Conservation (phyloP, 305 asterid species). For the Striga hermonthica region DNA sequence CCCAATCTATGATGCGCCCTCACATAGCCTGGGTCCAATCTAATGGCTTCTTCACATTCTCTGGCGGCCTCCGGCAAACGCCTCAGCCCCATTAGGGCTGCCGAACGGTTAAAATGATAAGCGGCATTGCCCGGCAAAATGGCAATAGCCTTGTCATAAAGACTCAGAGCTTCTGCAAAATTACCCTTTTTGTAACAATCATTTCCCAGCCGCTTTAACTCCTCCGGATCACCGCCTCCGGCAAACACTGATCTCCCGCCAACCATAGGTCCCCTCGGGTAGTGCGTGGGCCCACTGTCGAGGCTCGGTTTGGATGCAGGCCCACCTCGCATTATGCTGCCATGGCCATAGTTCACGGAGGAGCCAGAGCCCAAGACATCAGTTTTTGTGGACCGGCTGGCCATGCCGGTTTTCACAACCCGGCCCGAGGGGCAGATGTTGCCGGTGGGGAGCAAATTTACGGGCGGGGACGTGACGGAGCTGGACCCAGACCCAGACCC, state of each 20-base stretch:
- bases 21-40: slow-evolving; percentile 79
- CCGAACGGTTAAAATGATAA: slow-evolving; percentile 72
- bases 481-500: slow-evolving; percentile 49
- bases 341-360: slow-evolving; percentile 74
- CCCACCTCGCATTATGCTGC: slow-evolving; percentile 82
- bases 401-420: slow-evolving; percentile 63
- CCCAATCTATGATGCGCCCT: slow-evolving; percentile 93
- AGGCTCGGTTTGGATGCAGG: slow-evolving; percentile 36
- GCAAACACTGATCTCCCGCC: slow-evolving; percentile 42
- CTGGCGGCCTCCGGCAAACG: slow-evolving; percentile 59
- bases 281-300: slow-evolving; percentile 32
- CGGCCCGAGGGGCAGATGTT: slow-evolving; percentile 85
- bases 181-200: slow-evolving; percentile 63
- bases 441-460: slow-evolving; percentile 64
- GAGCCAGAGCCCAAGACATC: slow-evolving; percentile 77
- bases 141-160: slow-evolving; percentile 81
- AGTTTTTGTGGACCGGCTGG: slow-evolving; percentile 45
- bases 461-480: slow-evolving; percentile 57
- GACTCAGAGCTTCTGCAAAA: slow-evolving; percentile 58
- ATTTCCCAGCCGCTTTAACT: slow-evolving; percentile 76
- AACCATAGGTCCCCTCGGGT: slow-evolving; percentile 40
- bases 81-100: slow-evolving; percentile 67
- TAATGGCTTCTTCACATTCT: slow-evolving; percentile 87
- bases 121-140: slow-evolving; percentile 66
- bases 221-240: slow-evolving; percentile 62